These are phyloP conservation scores for Bolboschoenus planiculmis DNA, from an alignment of 176 grass and related monocot species.

Conservation along the genomic window DNA sequence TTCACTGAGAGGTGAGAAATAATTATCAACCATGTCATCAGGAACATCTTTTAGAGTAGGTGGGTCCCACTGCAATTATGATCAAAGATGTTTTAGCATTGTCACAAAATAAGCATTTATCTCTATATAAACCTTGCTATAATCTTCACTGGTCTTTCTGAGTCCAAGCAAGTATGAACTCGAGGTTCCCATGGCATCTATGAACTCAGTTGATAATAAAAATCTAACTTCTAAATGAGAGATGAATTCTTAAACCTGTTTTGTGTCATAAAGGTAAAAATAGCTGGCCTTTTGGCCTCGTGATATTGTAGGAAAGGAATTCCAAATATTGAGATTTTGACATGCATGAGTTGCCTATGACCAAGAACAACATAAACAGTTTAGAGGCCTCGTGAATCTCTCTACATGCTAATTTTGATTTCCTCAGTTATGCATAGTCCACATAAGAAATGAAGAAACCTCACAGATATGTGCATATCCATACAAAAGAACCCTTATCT, in stretches of 20 bases:
- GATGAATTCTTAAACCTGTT: not conserved
- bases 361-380: not conserved
- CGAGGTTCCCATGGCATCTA: not conserved
- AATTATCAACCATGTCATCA: conserved; percentile 66
- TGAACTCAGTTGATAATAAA: not conserved
- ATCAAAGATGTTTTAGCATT: conserved; percentile 10
- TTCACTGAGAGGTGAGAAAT: conserved; percentile 78
- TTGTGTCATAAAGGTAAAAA: not conserved
- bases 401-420: too few relatives aligned
- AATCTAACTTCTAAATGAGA: not conserved
- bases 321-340: not conserved
- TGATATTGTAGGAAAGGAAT: not conserved
- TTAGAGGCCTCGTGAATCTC: not conserved
- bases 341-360: not conserved
- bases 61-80: conserved; percentile 75
- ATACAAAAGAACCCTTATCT: not conserved
- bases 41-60: conserved; percentile 69
- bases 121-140: not conserved
- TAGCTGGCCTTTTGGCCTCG: not conserved
- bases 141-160: not conserved
- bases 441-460: not conserved
- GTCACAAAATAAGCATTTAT: not conserved
- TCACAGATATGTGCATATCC: not conserved
- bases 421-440: too few relatives aligned
- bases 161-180: not conserved